A percentile compares a stretch with the other conserved stretches of the same genome.
phyloP scores from a whole-genome alignment of 352 stramenopile genomes.

The Plasmopara muralis region DNA sequence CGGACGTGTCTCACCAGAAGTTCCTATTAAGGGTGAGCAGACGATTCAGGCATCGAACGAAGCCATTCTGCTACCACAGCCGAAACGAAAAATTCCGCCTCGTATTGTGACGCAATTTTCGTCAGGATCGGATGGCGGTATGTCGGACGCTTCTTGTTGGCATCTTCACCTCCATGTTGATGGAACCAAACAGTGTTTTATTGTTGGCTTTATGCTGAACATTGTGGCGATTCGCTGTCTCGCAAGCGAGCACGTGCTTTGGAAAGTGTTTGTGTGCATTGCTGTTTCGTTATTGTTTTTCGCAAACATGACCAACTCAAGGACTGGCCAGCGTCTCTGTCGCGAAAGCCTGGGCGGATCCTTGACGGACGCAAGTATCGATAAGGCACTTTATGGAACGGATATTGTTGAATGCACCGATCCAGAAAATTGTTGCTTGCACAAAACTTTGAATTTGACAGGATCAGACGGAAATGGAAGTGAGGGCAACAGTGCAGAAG shows the following conservation, averaged over 20 bases:
- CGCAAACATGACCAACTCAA: constrained; percentile 51
- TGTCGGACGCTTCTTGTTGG: constrained; percentile 31
- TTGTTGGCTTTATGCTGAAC: constrained; percentile 72
- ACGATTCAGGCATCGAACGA: neutral
- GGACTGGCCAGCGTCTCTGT: constrained; percentile 4
- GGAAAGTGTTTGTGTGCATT: constrained; percentile 53
- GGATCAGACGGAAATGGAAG: constrained; percentile 3
- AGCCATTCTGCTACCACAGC: constrained; percentile 1
- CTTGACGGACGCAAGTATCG: constrained; percentile 10
- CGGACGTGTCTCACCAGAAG: constrained; percentile 2
- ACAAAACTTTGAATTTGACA: constrained; percentile 22
- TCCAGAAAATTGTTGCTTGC: constrained; percentile 46
- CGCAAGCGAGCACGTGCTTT: constrained; percentile 59
- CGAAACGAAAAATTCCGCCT: constrained; percentile 25
- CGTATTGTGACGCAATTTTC: constrained; percentile 37
- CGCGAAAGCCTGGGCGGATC: constrained; percentile 9
- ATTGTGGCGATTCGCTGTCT: constrained; percentile 63
- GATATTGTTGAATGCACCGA: constrained; percentile 33
- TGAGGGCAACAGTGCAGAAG: constrained; percentile 3
- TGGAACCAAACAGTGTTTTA: constrained; percentile 64
- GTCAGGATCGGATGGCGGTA: constrained; percentile 12
- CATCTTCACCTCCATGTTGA: constrained; percentile 49
- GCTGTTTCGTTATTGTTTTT: constrained; percentile 40
- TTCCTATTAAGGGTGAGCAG: constrained; percentile 1
- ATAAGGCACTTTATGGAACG: constrained; percentile 19